phyloP scores from a whole-genome alignment of 1,139 yeast species.

The Sugiyamaella xylanicola region DNA sequence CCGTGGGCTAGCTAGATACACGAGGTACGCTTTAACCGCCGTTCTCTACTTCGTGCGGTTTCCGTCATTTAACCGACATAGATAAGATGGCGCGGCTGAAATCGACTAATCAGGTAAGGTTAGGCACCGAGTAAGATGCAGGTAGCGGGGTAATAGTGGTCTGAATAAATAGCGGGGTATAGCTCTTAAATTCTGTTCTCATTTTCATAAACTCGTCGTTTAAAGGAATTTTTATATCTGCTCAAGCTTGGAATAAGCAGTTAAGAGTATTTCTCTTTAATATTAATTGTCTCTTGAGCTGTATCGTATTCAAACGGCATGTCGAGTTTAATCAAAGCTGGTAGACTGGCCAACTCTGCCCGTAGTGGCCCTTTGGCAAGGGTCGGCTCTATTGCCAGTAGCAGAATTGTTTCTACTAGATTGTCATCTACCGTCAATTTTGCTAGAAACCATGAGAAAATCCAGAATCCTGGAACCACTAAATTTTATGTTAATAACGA shows the following conservation, averaged over 20 bases:
- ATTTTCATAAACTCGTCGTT: neutral
- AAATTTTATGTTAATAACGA: conserved; percentile 62
- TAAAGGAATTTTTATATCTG: neutral
- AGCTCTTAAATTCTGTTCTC: neutral
- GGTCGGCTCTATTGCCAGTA: neutral
- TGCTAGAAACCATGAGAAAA: conserved; percentile 30
- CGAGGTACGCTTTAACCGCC: neutral
- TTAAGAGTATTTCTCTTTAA: too few species aligned
- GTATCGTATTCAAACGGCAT: neutral
- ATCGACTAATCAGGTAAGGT: conserved; percentile 8
- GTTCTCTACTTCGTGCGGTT: neutral
- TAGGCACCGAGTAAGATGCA: neutral
- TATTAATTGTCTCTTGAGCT: too few species aligned
- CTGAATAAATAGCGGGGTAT: conserved; percentile 8
- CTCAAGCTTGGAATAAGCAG: too few species aligned
- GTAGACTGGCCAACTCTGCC: neutral
- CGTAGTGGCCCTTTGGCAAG: neutral
- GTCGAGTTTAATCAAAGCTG: neutral
- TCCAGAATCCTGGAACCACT: conserved; percentile 53
- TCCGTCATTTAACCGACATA: conserved; percentile 16
- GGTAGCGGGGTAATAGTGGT: neutral
- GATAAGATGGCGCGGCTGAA: conserved; percentile 9
- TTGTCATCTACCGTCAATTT: conserved; percentile 8
- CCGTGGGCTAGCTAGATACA: neutral
- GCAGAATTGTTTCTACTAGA: neutral